Base-by-base conservation (phyloP, 1,284 basidiomycete species). In the Pulchroboletus neoregius region DNA sequence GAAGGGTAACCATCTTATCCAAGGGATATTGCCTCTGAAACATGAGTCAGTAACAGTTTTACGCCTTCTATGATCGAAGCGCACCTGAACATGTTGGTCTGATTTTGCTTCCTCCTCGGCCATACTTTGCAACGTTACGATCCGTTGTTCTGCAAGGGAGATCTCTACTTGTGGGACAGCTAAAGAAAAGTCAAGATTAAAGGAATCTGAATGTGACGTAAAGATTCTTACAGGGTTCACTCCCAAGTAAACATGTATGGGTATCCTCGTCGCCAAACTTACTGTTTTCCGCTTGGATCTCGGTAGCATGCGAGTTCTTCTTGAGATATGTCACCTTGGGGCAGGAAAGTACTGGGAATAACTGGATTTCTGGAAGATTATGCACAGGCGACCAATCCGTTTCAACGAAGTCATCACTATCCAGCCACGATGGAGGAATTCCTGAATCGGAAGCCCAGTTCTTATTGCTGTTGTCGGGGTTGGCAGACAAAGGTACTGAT, bases 231-330 rank as follows among this genome's bases (percentile, higher is more conserved):
- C 91, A 82, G 20, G 78, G 73, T 61, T 87, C 79, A 52, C 80
- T 78, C 2, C 88, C 87, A 32, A 94, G 76, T 45, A 91, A 75
- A 67, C 95, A 99, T 5, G 79, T 76, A 64, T 99, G 95, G 1
- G 89, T 87, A 48, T 80, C 69, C 65, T 99, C 94, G 42, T 80
- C 72, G 0, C 94, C 94, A 62, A 99, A 99, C 67, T 95, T 96
- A 65, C 75, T 86, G 51, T 67, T 63, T 57, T 76, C 67, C 26
- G 68, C 61, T 15, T 70, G 65, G 36, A 68, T 68, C 12, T 67
- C 67, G 10, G 71, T 63, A 10, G 65, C 57, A 6, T 70, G 69
- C n/a, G 72, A 68, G 46, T 77, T 76, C 40, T 80, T 80, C 63
- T 84, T 85, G 68, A 87, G 88, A 68, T 91, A 94, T 30, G 84